Conservation (phyloP, 805 yeast species). For the Huiozyma sinensis region DNA sequence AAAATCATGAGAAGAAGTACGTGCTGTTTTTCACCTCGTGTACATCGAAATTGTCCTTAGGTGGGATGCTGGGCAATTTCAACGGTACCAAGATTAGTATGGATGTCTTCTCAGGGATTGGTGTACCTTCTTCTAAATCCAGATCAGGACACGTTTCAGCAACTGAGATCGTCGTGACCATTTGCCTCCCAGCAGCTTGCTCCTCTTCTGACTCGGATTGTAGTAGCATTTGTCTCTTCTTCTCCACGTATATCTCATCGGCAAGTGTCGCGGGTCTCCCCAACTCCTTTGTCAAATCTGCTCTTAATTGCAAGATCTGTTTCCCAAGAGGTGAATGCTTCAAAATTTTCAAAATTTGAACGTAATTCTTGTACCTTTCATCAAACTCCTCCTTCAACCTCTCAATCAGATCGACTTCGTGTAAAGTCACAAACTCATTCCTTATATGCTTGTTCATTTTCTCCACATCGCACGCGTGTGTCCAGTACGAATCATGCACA, state of each 20-base stretch:
- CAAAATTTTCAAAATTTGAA: slow-evolving; percentile 49
- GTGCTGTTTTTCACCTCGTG: slow-evolving; percentile 55
- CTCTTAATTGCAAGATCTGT: slow-evolving; percentile 40
- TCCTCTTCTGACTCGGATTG: slow-evolving; percentile 41
- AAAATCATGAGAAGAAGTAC: slow-evolving; percentile 54
- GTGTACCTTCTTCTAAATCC: slow-evolving; percentile 8
- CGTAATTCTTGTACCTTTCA: slow-evolving; percentile 61
- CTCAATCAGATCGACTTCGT: slow-evolving; percentile 59
- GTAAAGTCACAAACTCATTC: slow-evolving; percentile 69
- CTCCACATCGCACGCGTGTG: slow-evolving; percentile 81
- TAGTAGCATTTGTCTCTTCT: slow-evolving; percentile 45
- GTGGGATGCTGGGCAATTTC: slow-evolving; percentile 60
- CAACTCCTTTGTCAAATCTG: slow-evolving; percentile 35
- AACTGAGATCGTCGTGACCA: slow-evolving; percentile 65
- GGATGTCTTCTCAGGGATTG: slow-evolving; percentile 7
- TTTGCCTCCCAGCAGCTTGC: slow-evolving; percentile 38
- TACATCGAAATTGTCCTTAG: slow-evolving; percentile 78
- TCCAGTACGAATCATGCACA: slow-evolving; percentile 97
- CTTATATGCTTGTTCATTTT: slow-evolving; percentile 60
- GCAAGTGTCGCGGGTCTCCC: slow-evolving; percentile 50
- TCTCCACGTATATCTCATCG: slow-evolving; percentile 69
- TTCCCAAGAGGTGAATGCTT: slow-evolving; percentile 40
- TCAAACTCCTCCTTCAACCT: slow-evolving; percentile 70
- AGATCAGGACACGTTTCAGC: slow-evolving; percentile 9
- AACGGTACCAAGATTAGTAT: slow-evolving; percentile 50